Percentiles rank a stretch among this genome's conserved stretches.
Evolutionary conservation across 176 grass and related monocot genomes (phyloP).

Genomic region (Triticum urartu): DNA sequence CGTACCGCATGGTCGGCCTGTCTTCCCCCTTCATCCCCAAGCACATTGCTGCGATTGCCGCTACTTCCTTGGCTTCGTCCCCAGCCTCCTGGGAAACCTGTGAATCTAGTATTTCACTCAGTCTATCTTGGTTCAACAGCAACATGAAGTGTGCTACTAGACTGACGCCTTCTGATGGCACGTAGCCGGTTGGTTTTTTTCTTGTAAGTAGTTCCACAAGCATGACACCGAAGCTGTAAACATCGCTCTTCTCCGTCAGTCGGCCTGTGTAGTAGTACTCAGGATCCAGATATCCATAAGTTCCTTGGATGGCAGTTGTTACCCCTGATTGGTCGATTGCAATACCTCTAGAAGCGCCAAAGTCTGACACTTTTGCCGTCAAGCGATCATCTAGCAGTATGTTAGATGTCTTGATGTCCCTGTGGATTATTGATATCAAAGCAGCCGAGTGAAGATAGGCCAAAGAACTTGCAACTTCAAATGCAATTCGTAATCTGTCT

Average conservation of each 20-base stretch:
- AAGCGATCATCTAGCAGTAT: conserved; percentile 53
- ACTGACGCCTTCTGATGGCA: background rate
- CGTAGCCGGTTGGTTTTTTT: conserved; percentile 1
- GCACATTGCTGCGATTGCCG: conserved; percentile 38
- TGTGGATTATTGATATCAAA: conserved; percentile 44
- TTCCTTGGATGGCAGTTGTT: conserved; percentile 56
- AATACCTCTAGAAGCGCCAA: conserved; percentile 58
- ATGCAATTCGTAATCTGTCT: conserved; percentile 40
- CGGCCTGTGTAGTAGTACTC: conserved; percentile 45
- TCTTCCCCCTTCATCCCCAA: conserved; percentile 34
- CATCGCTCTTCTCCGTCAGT: conserved; percentile 65
- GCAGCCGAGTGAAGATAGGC: conserved; percentile 59
- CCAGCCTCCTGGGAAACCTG: conserved; percentile 9
- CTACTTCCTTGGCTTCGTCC: conserved; percentile 15
- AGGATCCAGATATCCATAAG: conserved; percentile 60
- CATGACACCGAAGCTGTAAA: conserved; percentile 60
- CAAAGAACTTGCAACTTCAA: conserved; percentile 44
- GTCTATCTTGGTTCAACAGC: background rate
- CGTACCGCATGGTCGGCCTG: conserved; percentile 23
- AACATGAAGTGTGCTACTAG: conserved; percentile 26
- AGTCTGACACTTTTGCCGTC: conserved; percentile 55
- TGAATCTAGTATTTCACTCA: conserved; percentile 29
- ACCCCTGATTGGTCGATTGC: conserved; percentile 37
- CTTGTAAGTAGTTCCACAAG: conserved; percentile 64
- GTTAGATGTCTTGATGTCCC: conserved; percentile 58